Conservation (phyloP, 768 basidiomycete genomes). For the Kwoniella bestiolae region DNA sequence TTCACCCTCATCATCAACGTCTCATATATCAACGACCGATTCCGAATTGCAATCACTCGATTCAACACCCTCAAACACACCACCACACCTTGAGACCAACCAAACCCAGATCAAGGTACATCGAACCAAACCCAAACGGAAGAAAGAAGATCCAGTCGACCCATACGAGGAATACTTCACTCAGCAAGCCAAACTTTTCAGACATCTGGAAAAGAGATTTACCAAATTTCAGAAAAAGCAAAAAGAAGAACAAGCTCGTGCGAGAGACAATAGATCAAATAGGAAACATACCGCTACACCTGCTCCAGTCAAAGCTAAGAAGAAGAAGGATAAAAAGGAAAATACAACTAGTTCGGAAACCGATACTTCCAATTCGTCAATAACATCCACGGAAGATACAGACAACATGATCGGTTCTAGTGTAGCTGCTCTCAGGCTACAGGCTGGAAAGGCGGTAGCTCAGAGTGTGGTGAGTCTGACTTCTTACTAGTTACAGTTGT, state of each 20-base stretch:
- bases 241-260: slow-evolving; percentile 30
- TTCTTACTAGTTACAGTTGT: background rate
- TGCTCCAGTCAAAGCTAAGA: slow-evolving; percentile 2
- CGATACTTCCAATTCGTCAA: background rate
- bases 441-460: background rate
- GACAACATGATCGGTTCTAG: slow-evolving; percentile 24
- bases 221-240: slow-evolving; percentile 33
- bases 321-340: background rate
- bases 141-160: background rate
- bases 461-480: background rate
- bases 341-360: background rate
- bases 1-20: background rate
- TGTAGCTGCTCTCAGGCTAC: slow-evolving; percentile 2
- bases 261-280: slow-evolving; percentile 16
- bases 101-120: background rate
- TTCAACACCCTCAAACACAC: background rate
- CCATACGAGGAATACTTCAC: slow-evolving; percentile 40
- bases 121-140: background rate
- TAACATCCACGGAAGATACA: background rate
- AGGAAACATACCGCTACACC: slow-evolving; percentile 10
- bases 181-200: slow-evolving; percentile 42
- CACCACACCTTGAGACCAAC: background rate
- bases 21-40: background rate
- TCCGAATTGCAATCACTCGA: background rate
- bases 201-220: slow-evolving; percentile 35